Percentiles rank a stretch among this genome's conserved stretches.
phyloP scores from a whole-genome alignment of 2,329 filamentous ascomycete genomes.

The Pseudogymnoascus destructans region DNA sequence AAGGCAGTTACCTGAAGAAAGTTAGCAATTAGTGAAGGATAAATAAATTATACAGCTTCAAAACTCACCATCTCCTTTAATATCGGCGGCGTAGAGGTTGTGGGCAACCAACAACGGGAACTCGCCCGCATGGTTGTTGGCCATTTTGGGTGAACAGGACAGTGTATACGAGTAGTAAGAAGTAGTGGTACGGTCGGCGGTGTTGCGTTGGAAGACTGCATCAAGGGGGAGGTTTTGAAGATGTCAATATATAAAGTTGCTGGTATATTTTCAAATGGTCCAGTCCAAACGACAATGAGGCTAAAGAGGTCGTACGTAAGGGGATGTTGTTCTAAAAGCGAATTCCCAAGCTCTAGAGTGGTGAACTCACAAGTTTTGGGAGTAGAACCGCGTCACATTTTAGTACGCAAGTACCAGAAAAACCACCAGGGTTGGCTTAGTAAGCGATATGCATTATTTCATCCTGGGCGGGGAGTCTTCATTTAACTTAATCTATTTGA shows the following conservation, averaged over 20 bases:
- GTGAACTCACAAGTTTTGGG: conserved; percentile 3
- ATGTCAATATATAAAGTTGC: background rate
- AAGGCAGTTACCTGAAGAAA: conserved; percentile 49
- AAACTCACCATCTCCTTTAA: conserved; percentile 48
- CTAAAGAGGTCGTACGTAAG: background rate
- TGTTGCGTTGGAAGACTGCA: conserved; percentile 5
- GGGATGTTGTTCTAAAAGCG: background rate
- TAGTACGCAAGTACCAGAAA: conserved; percentile 7
- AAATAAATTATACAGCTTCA: background rate
- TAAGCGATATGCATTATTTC: background rate
- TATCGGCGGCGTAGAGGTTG: conserved; percentile 45
- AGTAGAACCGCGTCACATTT: conserved; percentile 9
- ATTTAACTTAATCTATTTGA: conserved; percentile 1
- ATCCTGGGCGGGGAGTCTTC: conserved; percentile 2
- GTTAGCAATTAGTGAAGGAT: conserved; percentile 14
- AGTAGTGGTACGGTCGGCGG: background rate
- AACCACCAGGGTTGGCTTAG: background rate
- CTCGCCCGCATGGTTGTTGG: conserved; percentile 27
- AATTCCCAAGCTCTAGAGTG: background rate
- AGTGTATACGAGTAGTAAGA: background rate
- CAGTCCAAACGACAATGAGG: background rate
- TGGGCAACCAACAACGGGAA: conserved; percentile 42
- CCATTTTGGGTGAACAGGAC: conserved; percentile 1
- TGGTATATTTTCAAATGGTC: background rate
- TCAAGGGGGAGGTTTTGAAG: conserved; percentile 1